Percentiles rank a stretch among this genome's conserved stretches.
These are phyloP conservation scores for Umbelopsis sp. DNA, from an alignment of 371 early-diverging fungal species.

Conservation along the genomic window DNA sequence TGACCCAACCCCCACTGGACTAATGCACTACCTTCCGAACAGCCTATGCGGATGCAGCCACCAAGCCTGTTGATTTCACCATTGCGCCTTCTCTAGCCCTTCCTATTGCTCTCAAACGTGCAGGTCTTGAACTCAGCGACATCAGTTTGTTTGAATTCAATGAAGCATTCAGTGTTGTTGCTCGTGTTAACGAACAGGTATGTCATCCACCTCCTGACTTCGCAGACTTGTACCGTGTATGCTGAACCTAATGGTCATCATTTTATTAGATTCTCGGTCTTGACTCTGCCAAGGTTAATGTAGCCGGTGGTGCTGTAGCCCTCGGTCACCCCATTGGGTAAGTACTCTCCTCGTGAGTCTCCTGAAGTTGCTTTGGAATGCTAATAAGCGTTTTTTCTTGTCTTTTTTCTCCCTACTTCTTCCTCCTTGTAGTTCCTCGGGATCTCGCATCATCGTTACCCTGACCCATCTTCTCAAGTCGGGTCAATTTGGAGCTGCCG, in stretches of 20 bases:
- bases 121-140: conserved; percentile 75
- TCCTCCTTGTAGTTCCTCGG: conserved; percentile 64
- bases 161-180: conserved; percentile 95
- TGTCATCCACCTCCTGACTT: background rate
- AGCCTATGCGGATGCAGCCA: conserved; percentile 83
- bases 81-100: conserved; percentile 93
- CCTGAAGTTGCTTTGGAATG: background rate
- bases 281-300: conserved; percentile 77
- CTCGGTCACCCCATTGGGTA: conserved; percentile 94
- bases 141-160: conserved; percentile 89
- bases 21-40: conserved; percentile 12
- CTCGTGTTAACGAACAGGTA: conserved; percentile 76
- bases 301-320: conserved; percentile 91
- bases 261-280: conserved; percentile 67
- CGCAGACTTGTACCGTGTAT: too few species aligned
- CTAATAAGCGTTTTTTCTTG: background rate
- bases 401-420: background rate
- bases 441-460: conserved; percentile 88
- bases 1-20: background rate
- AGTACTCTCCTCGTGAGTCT: conserved; percentile 18
- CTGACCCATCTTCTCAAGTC: conserved; percentile 78
- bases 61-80: conserved; percentile 91
- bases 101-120: conserved; percentile 83
- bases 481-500: conserved; percentile 84
- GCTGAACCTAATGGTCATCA: too few species aligned